Conservation (phyloP, 2,329 filamentous ascomycete genomes). For the Penicillium freii region DNA sequence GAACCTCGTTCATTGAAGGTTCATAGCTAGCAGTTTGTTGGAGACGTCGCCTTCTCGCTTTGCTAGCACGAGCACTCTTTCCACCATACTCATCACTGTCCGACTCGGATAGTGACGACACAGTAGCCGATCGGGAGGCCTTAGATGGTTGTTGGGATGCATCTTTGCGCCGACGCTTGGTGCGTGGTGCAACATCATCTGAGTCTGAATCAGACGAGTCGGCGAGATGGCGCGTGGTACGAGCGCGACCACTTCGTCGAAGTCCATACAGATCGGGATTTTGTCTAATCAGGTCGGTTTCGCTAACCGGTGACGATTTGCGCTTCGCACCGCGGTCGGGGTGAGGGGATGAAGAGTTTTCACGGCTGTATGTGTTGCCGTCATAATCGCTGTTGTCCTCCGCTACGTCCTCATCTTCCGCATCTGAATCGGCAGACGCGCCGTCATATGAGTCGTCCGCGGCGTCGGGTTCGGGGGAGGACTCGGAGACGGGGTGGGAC, state of each 20-base stretch:
- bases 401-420: conserved; percentile 69
- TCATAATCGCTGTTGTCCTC: conserved; percentile 57
- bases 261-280: conserved; percentile 95
- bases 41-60: conserved; percentile 72
- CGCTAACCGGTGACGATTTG: conserved; percentile 63
- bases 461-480: conserved; percentile 42
- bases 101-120: conserved; percentile 65
- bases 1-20: conserved; percentile 72
- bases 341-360: conserved; percentile 68
- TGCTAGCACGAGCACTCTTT: conserved; percentile 66
- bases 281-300: conserved; percentile 80
- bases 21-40: conserved; percentile 63
- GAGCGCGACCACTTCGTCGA: conserved; percentile 75
- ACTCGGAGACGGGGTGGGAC: conserved; percentile 52
- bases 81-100: conserved; percentile 73
- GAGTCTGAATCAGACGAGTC: conserved; percentile 68
- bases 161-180: conserved; percentile 52
- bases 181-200: conserved; percentile 58
- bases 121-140: conserved; percentile 47
- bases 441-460: conserved; percentile 42
- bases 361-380: conserved; percentile 56
- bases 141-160: conserved; percentile 53
- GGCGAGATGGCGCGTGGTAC: conserved; percentile 61
- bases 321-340: conserved; percentile 71
- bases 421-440: conserved; percentile 37